phyloP scores from a whole-genome alignment of 2,329 filamentous ascomycete species.

The Orbilia oligospora region DNA sequence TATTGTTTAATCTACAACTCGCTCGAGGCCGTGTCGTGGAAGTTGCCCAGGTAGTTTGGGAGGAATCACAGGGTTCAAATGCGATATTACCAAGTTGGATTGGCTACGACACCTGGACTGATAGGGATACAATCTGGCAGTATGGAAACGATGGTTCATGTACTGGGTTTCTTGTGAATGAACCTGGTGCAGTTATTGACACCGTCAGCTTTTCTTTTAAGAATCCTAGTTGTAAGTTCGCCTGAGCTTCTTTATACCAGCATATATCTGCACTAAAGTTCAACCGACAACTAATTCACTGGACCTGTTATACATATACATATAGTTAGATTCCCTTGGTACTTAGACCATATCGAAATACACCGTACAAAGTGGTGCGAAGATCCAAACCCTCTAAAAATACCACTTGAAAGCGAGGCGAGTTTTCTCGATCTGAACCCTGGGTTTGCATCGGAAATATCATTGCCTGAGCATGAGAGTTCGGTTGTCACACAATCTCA shows the following conservation, averaged over 20 bases:
- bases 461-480: no score
- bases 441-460: neutral
- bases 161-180: neutral
- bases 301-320: no score
- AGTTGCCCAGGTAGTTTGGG: neutral
- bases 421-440: conserved; percentile 18
- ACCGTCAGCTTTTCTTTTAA: neutral
- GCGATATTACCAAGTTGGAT: neutral
- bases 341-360: conserved; percentile 29
- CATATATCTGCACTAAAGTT: no score
- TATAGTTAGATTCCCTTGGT: conserved; percentile 18
- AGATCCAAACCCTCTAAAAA: conserved; percentile 5
- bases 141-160: conserved; percentile 23
- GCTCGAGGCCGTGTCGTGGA: neutral
- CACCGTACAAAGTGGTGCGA: conserved; percentile 5
- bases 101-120: neutral
- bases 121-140: conserved; percentile 11
- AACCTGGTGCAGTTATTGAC: conserved; percentile 4
- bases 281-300: no score
- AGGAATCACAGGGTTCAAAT: neutral
- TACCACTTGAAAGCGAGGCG: conserved; percentile 14
- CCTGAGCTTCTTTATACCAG: no score
- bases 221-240: neutral
- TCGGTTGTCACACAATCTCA: neutral
- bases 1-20: neutral